Base-by-base conservation (phyloP, 257 asterid genomes). In the Gynochthodes officinalis region DNA sequence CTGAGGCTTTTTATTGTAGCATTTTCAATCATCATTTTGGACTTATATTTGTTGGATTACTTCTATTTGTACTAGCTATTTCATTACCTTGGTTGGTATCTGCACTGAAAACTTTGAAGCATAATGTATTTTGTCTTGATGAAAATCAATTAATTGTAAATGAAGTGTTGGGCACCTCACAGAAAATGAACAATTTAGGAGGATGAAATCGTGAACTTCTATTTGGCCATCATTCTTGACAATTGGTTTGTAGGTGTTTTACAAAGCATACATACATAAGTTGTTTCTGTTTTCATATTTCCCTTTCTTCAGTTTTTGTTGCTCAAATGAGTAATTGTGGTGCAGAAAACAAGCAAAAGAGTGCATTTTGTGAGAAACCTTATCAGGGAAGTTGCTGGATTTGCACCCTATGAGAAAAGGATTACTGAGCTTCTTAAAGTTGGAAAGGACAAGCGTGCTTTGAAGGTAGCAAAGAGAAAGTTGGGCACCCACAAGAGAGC, bases 401-500 rank as follows among this genome's bases (percentile, higher is more conserved):
- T 89, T 79, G 93, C 93, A 0, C 96, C 96, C 8, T 89, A 89
- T 42, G 96, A 89, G 82, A 89, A 89, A 85, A 84, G 96, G 71
- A 85, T 89, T 64, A 87, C 90, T 1, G 96, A 89, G 82, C 96
- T 89, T 72, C 90, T 89, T 39, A 89, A 87, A 71, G 96, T 89
- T 40, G 89, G 92, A 4, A 89, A 89, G 74, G 96, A 89, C 80
- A 89, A 89, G 82, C 87, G 96, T 42, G 96, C 93, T 3, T 67
- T 89, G 81, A 89, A 89, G 87, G 93, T 89, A 0, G 96, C 96
- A 67, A 89, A 89, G 85, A 59, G 96, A 70, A 89, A 89, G 76
- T 81, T 89, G 85, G 96, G 96, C 49, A 89, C 96, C 59, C 96
- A 89, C 87, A 89, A 89, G 87, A 87, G 96, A 48, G 96, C 93